Evolutionary conservation across 495 filamentous ascomycete genomes (phyloP).

Genomic region (Hyaloscypha variabilis): DNA sequence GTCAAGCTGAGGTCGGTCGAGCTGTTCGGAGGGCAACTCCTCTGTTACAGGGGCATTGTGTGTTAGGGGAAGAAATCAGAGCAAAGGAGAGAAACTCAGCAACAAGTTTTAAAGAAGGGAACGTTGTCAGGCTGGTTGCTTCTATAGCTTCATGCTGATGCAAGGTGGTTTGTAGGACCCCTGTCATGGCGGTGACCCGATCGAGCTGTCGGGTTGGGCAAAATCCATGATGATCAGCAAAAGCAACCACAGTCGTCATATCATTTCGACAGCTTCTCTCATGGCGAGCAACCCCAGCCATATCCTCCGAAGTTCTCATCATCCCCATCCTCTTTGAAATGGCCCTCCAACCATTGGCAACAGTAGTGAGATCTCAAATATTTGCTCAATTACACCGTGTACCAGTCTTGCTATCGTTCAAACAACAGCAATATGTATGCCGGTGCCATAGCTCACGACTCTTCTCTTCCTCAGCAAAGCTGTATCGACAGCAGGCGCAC

Average conservation of each 20-base stretch:
- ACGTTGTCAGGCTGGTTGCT: not conserved
- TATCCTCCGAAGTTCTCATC: not conserved
- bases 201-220: not conserved
- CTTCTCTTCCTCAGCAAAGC: constrained; percentile 45
- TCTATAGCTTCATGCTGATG: not conserved
- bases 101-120: not conserved
- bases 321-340: constrained; percentile 1
- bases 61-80: constrained; percentile 1
- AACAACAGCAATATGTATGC: constrained; percentile 8
- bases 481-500: constrained; percentile 38
- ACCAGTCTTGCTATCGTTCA: not conserved
- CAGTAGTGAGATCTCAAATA: constrained; percentile 16
- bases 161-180: not conserved
- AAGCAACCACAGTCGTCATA: constrained; percentile 5
- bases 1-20: not conserved
- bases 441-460: constrained; percentile 31
- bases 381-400: constrained; percentile 12
- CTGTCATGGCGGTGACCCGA: not conserved
- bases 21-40: not conserved
- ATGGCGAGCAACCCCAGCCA: not conserved
- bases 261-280: not conserved
- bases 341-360: constrained; percentile 16
- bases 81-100: not conserved
- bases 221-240: not conserved
- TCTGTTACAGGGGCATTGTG: not conserved